These are phyloP conservation scores for Andrographis paniculata DNA, from an alignment of 305 asterid species.

Conservation along the genomic window DNA sequence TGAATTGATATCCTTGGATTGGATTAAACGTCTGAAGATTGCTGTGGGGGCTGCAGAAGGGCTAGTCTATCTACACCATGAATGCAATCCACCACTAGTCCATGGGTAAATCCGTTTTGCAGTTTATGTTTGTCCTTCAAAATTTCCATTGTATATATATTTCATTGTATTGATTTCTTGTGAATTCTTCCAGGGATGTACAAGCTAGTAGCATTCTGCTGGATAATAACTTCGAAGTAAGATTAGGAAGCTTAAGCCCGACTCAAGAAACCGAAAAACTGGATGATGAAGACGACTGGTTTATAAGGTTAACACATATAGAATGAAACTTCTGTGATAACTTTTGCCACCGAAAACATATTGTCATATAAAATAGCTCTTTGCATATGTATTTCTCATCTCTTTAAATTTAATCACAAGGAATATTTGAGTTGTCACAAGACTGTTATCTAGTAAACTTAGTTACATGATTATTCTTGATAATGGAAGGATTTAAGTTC, in stretches of 20 bases:
- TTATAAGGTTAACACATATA: conserved; percentile 54
- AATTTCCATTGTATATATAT: not conserved
- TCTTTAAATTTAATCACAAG: too few species aligned
- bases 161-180: conserved; percentile 1
- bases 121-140: not conserved
- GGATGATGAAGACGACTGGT: conserved; percentile 61
- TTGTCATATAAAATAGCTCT: too few species aligned
- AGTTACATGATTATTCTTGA: too few species aligned
- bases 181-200: conserved; percentile 56
- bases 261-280: conserved; percentile 79
- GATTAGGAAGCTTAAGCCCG: conserved; percentile 83
- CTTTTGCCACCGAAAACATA: too few species aligned
- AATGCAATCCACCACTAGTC: conserved; percentile 58
- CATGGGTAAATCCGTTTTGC: conserved; percentile 46
- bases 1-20: conserved; percentile 43
- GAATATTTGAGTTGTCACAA: too few species aligned
- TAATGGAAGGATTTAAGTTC: too few species aligned
- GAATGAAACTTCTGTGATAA: not conserved
- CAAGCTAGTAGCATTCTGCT: conserved; percentile 97
- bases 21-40: conserved; percentile 51
- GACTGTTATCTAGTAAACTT: too few species aligned
- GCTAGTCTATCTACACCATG: conserved; percentile 47
- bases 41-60: conserved; percentile 67
- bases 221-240: conserved; percentile 88
- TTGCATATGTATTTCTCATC: too few species aligned